Percentiles rank a stretch among this genome's conserved stretches.
phyloP scores from a whole-genome alignment of 2,329 filamentous ascomycete genomes.

The Paraphaeosphaeria minitans region DNA sequence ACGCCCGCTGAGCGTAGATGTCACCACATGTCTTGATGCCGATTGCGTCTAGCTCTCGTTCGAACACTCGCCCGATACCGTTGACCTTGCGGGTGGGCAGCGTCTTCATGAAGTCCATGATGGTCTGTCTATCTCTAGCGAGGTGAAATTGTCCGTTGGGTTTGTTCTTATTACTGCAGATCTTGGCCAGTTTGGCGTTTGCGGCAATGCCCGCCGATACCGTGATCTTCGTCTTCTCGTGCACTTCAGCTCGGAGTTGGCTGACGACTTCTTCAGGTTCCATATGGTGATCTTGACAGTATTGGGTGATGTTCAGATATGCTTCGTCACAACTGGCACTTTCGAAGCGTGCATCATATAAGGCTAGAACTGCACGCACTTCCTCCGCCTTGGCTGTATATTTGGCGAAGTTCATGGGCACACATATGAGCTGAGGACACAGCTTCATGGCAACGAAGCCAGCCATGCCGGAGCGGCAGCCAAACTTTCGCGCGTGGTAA shows the following conservation, averaged over 20 bases:
- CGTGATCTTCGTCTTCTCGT: slow-evolving; percentile 78
- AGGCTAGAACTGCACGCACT: slow-evolving; percentile 77
- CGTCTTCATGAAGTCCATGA: slow-evolving; percentile 84
- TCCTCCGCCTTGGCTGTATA: slow-evolving; percentile 90
- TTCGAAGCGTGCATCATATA: slow-evolving; percentile 92
- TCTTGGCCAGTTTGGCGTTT: slow-evolving; percentile 93
- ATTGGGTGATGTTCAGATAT: slow-evolving; percentile 89
- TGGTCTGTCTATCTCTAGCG: slow-evolving; percentile 70
- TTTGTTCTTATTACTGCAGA: slow-evolving; percentile 94
- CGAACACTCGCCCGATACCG: slow-evolving; percentile 90
- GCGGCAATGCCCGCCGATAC: slow-evolving; percentile 93
- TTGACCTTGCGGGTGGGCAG: slow-evolving; percentile 91
- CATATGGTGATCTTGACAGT: slow-evolving; percentile 72
- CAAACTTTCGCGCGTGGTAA: slow-evolving; percentile 87
- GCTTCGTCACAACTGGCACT: slow-evolving; percentile 96
- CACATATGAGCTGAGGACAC: slow-evolving; percentile 80
- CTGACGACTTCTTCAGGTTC: slow-evolving; percentile 74
- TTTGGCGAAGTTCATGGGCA: slow-evolving; percentile 88
- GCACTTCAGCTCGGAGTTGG: slow-evolving; percentile 77
- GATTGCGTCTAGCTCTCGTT: slow-evolving; percentile 85
- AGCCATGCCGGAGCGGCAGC: slow-evolving; percentile 93
- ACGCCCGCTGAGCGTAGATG: slow-evolving; percentile 76
- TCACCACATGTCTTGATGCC: slow-evolving; percentile 89
- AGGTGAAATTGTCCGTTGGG: slow-evolving; percentile 90
- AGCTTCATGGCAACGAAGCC: slow-evolving; percentile 93